Evolutionary conservation across 257 asterid genomes (phyloP), one percentile per base, ranked within the genome.

Genomic region (Galeopsis tetrahit): DNA sequence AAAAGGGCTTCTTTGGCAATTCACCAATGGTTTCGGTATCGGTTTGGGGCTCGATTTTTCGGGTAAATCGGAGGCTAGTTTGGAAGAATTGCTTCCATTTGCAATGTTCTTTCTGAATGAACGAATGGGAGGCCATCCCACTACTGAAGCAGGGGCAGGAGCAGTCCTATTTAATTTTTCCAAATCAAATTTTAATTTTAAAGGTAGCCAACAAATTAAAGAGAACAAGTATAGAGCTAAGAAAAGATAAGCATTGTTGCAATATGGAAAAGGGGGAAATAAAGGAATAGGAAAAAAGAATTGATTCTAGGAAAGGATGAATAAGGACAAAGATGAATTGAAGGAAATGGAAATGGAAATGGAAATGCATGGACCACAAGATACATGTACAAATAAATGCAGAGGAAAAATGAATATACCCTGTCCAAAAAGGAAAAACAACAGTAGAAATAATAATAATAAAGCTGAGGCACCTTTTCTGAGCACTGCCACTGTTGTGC

Each of bases 111-210:
- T 93, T 62, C 97, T 78, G 70, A 83, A 93, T 9, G 97, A 87
- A 28, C 97, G 87, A 67, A 94, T 52, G 33, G 99, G 99, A 58
- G 99, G 99, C 99, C 99, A 94, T 28, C 99, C 99, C 81, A 91
- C 99, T 43, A 87, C 97, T 60, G 96, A 81, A 55, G 91, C 82
- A 60, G 95, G 93, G 39, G 96, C 94, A 79, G 83, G 93, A 43
- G 96, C 94, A 79, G 83, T 84, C 81, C 98, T 93, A 51, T 48
- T 13, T 36, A 52, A 63, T n/a, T n/a, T 69, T 31, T 3, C 44
- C 34, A 63, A 60, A 7, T 11, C 6, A 56, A 14, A 43, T n/a
- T n/a, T n/a, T n/a, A n/a, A 21, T 21, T 21, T 21, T 21, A 21
- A 21, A 21, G 28, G 0, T 21, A 21, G 28, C 28, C 28, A 21